Conservation (phyloP, 2,329 filamentous ascomycete genomes). For the Colletotrichum abscissum region DNA sequence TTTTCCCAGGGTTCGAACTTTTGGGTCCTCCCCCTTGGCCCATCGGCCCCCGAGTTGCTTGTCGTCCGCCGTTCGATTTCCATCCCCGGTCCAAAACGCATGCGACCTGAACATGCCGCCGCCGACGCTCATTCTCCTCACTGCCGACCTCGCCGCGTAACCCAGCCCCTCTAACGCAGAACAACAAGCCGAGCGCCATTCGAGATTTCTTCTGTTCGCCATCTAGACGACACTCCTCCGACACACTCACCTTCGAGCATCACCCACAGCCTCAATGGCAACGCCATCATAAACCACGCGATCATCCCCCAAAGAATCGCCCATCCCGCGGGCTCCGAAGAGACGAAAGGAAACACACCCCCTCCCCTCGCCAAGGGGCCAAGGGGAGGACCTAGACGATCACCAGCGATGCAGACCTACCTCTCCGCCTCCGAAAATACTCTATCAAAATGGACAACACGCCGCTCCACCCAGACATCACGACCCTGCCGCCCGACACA, state of each 20-base stretch:
- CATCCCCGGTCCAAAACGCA: not conserved
- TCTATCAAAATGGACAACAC: slow-evolving; percentile 32
- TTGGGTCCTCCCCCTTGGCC: not conserved
- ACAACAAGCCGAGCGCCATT: not conserved
- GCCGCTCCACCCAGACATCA: slow-evolving; percentile 29
- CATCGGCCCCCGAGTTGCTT: not conserved
- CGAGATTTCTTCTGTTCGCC: too few relatives aligned
- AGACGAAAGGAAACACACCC: not conserved
- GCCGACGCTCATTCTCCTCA: not conserved
- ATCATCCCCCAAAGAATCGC: not conserved
- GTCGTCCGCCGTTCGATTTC: not conserved
- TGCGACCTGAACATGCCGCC: not conserved
- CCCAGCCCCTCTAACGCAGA: not conserved
- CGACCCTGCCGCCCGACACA: slow-evolving; percentile 6
- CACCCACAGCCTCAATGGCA: not conserved
- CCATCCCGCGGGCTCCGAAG: not conserved
- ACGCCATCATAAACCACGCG: not conserved
- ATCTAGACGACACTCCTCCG: not conserved
- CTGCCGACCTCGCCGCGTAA: not conserved
- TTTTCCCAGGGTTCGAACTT: not conserved
- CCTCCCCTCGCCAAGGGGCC: not conserved
- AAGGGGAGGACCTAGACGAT: not conserved
- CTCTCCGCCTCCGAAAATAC: not conserved
- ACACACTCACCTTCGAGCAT: not conserved
- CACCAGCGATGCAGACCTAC: slow-evolving; percentile 7